phyloP scores from a whole-genome alignment of 2,329 filamentous ascomycete genomes.

The Exophiala xenobiotica region DNA sequence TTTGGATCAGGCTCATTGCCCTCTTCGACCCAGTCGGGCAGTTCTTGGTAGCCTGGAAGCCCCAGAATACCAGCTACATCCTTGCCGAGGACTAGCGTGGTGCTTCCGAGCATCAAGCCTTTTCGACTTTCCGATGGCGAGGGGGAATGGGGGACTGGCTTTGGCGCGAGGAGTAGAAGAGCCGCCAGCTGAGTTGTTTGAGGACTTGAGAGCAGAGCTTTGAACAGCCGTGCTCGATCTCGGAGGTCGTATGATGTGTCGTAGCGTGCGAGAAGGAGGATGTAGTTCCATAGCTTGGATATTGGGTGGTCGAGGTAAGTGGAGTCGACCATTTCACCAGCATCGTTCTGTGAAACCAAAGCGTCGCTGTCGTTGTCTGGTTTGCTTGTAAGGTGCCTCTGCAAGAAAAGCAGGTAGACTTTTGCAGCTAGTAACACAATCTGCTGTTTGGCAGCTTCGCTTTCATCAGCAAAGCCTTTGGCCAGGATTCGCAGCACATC shows the following conservation, averaged over 20 bases:
- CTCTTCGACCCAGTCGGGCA: constrained; percentile 81
- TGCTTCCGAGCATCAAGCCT: constrained; percentile 75
- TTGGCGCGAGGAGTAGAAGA: constrained; percentile 86
- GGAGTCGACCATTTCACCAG: constrained; percentile 31
- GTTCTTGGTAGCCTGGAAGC: constrained; percentile 71
- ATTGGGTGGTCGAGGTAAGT: constrained; percentile 61
- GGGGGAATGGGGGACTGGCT: constrained; percentile 85
- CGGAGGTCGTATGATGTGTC: constrained; percentile 94
- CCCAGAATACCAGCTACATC: constrained; percentile 68
- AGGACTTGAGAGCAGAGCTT: constrained; percentile 74
- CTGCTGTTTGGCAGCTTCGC: constrained; percentile 82
- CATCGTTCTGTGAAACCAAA: constrained; percentile 30
- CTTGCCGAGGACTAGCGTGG: constrained; percentile 78
- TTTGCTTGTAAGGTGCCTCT: constrained; percentile 31
- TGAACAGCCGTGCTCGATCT: constrained; percentile 86
- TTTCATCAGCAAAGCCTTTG: constrained; percentile 80
- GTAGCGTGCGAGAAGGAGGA: constrained; percentile 81
- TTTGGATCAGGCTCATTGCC: constrained; percentile 76
- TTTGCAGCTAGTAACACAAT: constrained; percentile 93
- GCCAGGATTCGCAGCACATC: constrained; percentile 87
- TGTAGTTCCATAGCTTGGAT: constrained; percentile 77
- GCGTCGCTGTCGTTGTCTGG: constrained; percentile 27
- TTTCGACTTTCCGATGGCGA: constrained; percentile 83
- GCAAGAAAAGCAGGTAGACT: constrained; percentile 85
- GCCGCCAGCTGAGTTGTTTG: constrained; percentile 78